phyloP scores from a whole-genome alignment of 202 grass and related monocot species.

The Saccharum hybrid region DNA sequence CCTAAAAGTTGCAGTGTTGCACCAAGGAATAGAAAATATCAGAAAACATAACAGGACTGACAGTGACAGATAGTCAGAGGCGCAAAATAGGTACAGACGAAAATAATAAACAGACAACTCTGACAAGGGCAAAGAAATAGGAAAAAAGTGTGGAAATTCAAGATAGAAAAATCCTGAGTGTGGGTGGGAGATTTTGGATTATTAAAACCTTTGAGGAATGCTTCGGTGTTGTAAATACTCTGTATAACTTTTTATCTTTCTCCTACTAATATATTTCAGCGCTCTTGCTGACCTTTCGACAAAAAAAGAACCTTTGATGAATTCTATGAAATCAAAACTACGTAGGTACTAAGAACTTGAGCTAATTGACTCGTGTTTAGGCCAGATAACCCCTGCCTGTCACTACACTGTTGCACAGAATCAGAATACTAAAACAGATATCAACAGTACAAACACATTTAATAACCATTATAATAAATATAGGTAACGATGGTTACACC shows the following conservation, averaged over 20 bases:
- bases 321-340: not conserved
- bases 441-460: no score
- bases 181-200: not conserved
- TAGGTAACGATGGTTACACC: no score
- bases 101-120: not conserved
- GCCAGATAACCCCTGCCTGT: slow-evolving; percentile 7
- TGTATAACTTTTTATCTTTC: no score
- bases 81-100: not conserved
- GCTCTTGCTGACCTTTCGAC: no score
- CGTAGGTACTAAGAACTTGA: not conserved
- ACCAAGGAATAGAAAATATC: slow-evolving; percentile 32
- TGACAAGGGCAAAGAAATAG: not conserved
- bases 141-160: slow-evolving; percentile 10
- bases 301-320: no score
- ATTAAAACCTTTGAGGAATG: not conserved
- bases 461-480: no score
- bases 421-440: no score
- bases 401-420: no score
- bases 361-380: not conserved
- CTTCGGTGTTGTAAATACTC: no score
- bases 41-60: slow-evolving; percentile 21
- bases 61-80: not conserved
- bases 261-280: no score
- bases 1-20: slow-evolving; percentile 24
- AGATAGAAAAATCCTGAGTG: not conserved